Percentiles rank a stretch among this genome's conserved stretches.
Evolutionary conservation across 305 asterid species (phyloP).

Genomic region (Andrographis paniculata): DNA sequence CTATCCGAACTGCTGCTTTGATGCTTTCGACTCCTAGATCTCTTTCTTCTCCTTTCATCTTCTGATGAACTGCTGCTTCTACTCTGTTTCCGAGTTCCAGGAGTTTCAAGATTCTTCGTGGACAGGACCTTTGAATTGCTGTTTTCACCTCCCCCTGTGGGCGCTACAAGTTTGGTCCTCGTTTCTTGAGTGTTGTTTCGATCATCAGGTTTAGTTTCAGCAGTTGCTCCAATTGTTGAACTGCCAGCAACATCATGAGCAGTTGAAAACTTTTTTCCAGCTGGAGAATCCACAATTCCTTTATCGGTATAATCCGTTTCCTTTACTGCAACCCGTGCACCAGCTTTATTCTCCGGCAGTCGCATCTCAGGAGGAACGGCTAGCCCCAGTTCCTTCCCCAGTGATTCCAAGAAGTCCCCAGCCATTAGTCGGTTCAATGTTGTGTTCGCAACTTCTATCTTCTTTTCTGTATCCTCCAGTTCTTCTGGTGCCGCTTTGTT

Average conservation of each 20-base stretch:
- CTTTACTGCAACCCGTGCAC: slow-evolving; percentile 22
- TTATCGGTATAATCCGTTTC: slow-evolving; percentile 21
- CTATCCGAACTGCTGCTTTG: slow-evolving; percentile 35
- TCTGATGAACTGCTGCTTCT: slow-evolving; percentile 46
- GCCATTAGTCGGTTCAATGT: slow-evolving; percentile 84
- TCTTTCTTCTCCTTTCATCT: slow-evolving; percentile 49
- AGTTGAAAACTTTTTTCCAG: slow-evolving; percentile 19
- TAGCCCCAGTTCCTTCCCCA: slow-evolving; percentile 89
- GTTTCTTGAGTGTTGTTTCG: slow-evolving; percentile 20
- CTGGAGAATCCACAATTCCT: slow-evolving; percentile 20
- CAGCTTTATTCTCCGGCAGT: slow-evolving; percentile 29
- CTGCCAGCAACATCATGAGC: slow-evolving; percentile 18
- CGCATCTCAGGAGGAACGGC: slow-evolving; percentile 76
- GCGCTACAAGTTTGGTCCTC: slow-evolving; percentile 4
- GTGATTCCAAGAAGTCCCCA: slow-evolving; percentile 90
- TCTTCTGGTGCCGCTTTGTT: slow-evolving; percentile 27
- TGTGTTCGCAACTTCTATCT: slow-evolving; percentile 66
- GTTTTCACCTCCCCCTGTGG: slow-evolving; percentile 17
- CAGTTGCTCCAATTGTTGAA: slow-evolving; percentile 18
- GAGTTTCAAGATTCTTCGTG: slow-evolving; percentile 19
- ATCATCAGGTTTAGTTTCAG: slow-evolving; percentile 14
- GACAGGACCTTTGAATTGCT: slow-evolving; percentile 17
- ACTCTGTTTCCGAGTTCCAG: slow-evolving; percentile 20
- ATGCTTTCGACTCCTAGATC: slow-evolving; percentile 35
- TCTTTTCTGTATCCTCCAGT: slow-evolving; percentile 51